Percentiles rank a stretch among this genome's conserved stretches.
phyloP scores from a whole-genome alignment of 2,329 filamentous ascomycete genomes.

The Diaporthe sp. region DNA sequence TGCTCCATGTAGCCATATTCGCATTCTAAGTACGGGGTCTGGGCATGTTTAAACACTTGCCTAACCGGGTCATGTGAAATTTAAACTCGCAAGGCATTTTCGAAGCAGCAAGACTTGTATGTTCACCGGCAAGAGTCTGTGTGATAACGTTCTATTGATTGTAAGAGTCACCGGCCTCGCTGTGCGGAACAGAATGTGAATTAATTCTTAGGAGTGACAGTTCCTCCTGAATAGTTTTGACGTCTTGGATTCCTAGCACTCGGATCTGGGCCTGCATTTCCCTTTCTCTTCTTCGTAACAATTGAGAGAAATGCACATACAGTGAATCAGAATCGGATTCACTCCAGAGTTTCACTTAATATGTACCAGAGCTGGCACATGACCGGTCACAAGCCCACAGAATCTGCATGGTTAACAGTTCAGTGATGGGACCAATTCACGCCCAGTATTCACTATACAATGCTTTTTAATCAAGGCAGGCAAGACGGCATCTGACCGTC shows the following conservation, averaged over 20 bases:
- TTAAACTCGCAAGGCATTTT: too few relatives aligned
- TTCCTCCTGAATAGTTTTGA: background rate
- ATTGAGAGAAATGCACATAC: background rate
- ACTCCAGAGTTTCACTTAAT: background rate
- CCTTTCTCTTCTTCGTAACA: too few relatives aligned
- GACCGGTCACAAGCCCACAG: background rate
- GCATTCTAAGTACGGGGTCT: too few relatives aligned
- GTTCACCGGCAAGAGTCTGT: too few relatives aligned
- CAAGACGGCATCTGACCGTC: background rate
- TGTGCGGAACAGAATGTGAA: background rate
- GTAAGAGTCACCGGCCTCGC: background rate
- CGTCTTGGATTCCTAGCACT: background rate
- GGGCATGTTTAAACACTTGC: too few relatives aligned
- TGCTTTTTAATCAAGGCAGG: background rate
- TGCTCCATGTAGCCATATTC: too few relatives aligned
- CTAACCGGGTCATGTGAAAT: too few relatives aligned
- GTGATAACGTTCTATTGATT: background rate
- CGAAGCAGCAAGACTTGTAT: too few relatives aligned
- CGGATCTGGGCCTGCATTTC: background rate
- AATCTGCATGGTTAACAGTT: background rate
- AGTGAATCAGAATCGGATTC: too few relatives aligned
- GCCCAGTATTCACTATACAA: background rate
- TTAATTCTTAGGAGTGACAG: too few relatives aligned
- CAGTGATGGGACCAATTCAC: background rate
- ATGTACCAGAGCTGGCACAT: background rate